Percentiles rank a stretch among this genome's conserved stretches.
These are phyloP conservation scores for Alternaria burnsii DNA, from an alignment of 2,329 filamentous ascomycete species.

Conservation along the genomic window DNA sequence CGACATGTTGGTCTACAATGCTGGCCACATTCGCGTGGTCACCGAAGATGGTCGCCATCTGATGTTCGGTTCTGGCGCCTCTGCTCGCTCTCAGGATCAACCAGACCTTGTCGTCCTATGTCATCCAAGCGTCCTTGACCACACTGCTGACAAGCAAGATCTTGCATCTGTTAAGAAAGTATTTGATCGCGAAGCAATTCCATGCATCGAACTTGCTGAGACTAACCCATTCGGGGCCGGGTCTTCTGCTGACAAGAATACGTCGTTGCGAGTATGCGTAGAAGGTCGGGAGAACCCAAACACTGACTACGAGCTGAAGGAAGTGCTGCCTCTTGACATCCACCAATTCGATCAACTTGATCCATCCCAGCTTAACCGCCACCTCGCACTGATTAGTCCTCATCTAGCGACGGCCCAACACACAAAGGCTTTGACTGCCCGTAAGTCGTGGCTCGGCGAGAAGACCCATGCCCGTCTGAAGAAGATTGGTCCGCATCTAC, in stretches of 20 bases:
- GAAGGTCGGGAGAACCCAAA: conserved; percentile 38
- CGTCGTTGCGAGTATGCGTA: conserved; percentile 40
- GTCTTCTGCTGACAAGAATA: conserved; percentile 27
- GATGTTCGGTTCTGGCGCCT: conserved; percentile 23
- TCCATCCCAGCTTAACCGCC: conserved; percentile 49
- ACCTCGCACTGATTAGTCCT: conserved; percentile 46
- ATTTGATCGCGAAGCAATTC: conserved; percentile 35
- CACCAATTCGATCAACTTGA: conserved; percentile 46
- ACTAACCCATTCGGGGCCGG: conserved; percentile 38
- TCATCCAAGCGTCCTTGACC: conserved; percentile 26
- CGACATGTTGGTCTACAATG: conserved; percentile 20
- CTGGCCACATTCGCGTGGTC: conserved; percentile 22
- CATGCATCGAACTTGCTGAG: conserved; percentile 43
- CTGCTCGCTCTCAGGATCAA: conserved; percentile 11
- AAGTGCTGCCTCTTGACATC: conserved; percentile 45
- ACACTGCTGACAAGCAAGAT: conserved; percentile 25
- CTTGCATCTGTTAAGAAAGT: conserved; percentile 34
- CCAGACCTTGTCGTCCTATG: conserved; percentile 48
- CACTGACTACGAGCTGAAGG: conserved; percentile 37
- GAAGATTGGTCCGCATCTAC: conserved; percentile 7
- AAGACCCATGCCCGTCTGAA: conserved; percentile 18
- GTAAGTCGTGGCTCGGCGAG: conserved; percentile 8
- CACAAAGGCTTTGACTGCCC: conserved; percentile 6
- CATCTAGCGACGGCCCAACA: conserved; percentile 21
- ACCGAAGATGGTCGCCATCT: conserved; percentile 39